Evolutionary conservation across 2,329 filamentous ascomycete genomes (phyloP), one percentile per base, ranked within the genome.

Genomic region (Neopestalotiopsis clavispora): DNA sequence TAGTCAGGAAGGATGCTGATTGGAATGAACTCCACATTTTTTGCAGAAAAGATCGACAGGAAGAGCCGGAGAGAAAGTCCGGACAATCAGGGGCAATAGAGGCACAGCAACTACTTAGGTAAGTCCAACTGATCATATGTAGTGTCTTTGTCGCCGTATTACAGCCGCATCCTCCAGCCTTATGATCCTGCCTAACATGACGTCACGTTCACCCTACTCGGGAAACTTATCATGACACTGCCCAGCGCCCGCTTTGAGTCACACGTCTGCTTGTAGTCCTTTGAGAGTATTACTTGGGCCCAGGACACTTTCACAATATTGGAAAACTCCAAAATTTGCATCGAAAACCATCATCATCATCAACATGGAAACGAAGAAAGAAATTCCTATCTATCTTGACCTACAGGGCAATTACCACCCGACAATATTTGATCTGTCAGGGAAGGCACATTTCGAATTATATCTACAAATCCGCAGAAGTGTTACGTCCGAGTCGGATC

Each of bases 361-460:
- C 45, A 52, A 52, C 6, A 52, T 52, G 45, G 45, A 52, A 52
- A 20, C 45, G n/a, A 52, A 52, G 45, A 52, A 62, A 62, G 59
- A 62, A 14, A 5, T 62, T n/a, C 32, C 59, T 12, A 62, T 62
- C 2, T 62, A 42, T 7, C 5, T 62, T 62, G 59, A 42, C 14
- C 40, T 62, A 34, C 32, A 62, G 13, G 59, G 59, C 14, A 62
- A 62, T 23, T 38, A 62, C 17, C 30, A 62, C 4, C 59, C 59
- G 59, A 4, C 40, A 38, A n/a, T 62, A 20, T 62, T 40, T 34
- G 59, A 62, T 42, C 59, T 62, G 17, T 62, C 59, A n/a, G 59
- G 59, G 4, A 42, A 20, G 23, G 59, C 32, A 34, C 59, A 28
- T 12, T 62, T 62, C 32, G 59, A 62, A n/a, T 30, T 62, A 20